These are phyloP conservation scores for Asterella californica DNA, from an alignment of 225 moss, liverwort and hornwort species.

Conservation along the genomic window DNA sequence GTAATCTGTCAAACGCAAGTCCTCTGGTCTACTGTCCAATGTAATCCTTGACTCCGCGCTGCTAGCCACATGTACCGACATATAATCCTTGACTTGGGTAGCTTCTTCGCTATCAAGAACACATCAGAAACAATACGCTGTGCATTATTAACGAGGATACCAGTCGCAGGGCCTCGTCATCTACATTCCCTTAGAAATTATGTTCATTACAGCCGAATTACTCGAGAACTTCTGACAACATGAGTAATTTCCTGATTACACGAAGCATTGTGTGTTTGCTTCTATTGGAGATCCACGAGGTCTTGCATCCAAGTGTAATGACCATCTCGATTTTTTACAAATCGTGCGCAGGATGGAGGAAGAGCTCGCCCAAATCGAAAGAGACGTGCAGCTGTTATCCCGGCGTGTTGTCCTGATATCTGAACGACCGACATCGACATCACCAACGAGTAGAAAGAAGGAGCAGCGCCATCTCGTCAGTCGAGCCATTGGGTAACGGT, in stretches of 20 bases:
- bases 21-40: not conserved
- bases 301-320: not conserved
- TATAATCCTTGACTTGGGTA: too few species aligned
- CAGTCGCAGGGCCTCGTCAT: not conserved
- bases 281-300: not conserved
- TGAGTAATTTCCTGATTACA: too few species aligned
- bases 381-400: conserved; percentile 44
- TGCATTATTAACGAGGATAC: too few species aligned
- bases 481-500: conserved; percentile 33
- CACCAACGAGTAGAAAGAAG: conserved; percentile 30
- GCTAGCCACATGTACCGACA: too few species aligned
- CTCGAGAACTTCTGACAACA: too few species aligned
- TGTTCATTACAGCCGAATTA: too few species aligned
- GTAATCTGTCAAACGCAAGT: conserved; percentile 14
- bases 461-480: conserved; percentile 43
- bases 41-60: too few species aligned
- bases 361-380: conserved; percentile 41
- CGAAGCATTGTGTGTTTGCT: not conserved
- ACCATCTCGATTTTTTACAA: too few species aligned
- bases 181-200: too few species aligned
- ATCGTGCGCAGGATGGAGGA: conserved; percentile 51
- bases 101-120: too few species aligned
- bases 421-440: conserved; percentile 31
- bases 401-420: conserved; percentile 34
- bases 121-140: too few species aligned